Conservation (phyloP, 2,329 filamentous ascomycete genomes). For the Canariomyces notabilis region DNA sequence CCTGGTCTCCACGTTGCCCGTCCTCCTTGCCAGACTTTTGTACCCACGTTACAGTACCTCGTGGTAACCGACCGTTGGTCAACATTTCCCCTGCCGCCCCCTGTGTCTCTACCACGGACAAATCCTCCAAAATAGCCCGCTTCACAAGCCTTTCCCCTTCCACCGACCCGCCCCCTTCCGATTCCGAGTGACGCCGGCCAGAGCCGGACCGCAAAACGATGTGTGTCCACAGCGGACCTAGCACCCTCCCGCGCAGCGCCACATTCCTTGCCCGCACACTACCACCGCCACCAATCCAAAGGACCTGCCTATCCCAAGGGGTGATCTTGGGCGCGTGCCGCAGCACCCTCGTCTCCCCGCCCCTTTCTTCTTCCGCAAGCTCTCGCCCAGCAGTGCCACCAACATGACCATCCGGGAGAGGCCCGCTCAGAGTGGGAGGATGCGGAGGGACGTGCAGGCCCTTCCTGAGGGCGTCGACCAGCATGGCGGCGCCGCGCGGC, state of each 20-base stretch:
- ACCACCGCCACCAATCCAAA: slow-evolving; percentile 48
- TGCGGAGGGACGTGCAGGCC: slow-evolving; percentile 62
- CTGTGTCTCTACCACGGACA: slow-evolving; percentile 27
- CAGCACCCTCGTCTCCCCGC: slow-evolving; percentile 2
- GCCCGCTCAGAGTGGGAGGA: too few relatives aligned
- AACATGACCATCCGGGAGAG: too few relatives aligned
- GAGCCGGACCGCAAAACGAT: not conserved
- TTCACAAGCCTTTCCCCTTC: slow-evolving; percentile 16
- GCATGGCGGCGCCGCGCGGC: slow-evolving; percentile 61
- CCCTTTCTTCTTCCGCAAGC: too few relatives aligned
- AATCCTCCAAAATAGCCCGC: slow-evolving; percentile 38
- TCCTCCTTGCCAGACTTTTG: not conserved
- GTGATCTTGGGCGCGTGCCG: slow-evolving; percentile 68
- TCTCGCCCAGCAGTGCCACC: too few relatives aligned
- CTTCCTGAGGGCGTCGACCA: slow-evolving; percentile 59
- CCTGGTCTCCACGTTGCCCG: not conserved
- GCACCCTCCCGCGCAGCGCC: slow-evolving; percentile 34
- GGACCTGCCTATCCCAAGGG: slow-evolving; percentile 56
- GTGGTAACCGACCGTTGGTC: not conserved
- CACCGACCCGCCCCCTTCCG: slow-evolving; percentile 6
- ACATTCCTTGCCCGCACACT: slow-evolving; percentile 46
- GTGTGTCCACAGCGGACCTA: slow-evolving; percentile 54
- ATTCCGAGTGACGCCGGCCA: not conserved
- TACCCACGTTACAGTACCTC: not conserved
- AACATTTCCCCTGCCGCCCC: not conserved